Evolutionary conservation across 179 eudicot species (phyloP).

Genomic region (Drosera spatulata): DNA sequence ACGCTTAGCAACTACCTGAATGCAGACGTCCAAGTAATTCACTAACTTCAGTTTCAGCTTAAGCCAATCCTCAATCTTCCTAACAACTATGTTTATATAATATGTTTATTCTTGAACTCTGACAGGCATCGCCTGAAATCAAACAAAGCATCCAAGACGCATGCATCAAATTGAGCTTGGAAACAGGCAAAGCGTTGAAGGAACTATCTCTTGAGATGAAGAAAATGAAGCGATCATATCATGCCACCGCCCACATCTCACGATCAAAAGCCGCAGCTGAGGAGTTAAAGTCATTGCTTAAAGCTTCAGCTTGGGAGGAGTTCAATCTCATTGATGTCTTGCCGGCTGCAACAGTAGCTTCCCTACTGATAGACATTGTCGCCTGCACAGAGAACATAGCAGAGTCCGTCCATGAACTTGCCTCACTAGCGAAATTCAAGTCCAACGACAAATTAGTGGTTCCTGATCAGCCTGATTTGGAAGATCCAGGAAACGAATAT

Average conservation of each 20-base stretch:
- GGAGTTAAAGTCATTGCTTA: constrained; percentile 15
- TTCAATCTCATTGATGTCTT: constrained; percentile 15
- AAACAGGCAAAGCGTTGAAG: constrained; percentile 20
- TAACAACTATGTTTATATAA: not conserved
- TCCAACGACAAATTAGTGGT: not conserved
- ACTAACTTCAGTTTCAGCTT: not conserved
- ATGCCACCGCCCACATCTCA: constrained; percentile 10
- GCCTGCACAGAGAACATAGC: constrained; percentile 14
- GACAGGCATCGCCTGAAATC: constrained; percentile 14
- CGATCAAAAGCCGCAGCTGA: constrained; percentile 18
- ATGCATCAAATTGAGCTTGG: constrained; percentile 23
- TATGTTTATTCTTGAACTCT: not conserved
- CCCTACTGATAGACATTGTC: constrained; percentile 10
- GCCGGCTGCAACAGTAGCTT: constrained; percentile 19
- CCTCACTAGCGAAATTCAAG: constrained; percentile 18
- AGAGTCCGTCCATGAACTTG: constrained; percentile 24
- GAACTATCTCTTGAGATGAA: constrained; percentile 20
- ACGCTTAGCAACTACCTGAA: constrained; percentile 22
- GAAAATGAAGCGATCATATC: constrained; percentile 16
- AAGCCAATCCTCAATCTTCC: not conserved
- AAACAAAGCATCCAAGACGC: constrained; percentile 14
- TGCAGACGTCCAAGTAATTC: constrained; percentile 18
- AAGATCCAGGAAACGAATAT: not conserved
- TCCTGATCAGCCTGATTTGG: not conserved
- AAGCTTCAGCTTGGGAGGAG: constrained; percentile 7